Evolutionary conservation across 2,329 filamentous ascomycete species (phyloP).

Genomic region (Venturia effusa): DNA sequence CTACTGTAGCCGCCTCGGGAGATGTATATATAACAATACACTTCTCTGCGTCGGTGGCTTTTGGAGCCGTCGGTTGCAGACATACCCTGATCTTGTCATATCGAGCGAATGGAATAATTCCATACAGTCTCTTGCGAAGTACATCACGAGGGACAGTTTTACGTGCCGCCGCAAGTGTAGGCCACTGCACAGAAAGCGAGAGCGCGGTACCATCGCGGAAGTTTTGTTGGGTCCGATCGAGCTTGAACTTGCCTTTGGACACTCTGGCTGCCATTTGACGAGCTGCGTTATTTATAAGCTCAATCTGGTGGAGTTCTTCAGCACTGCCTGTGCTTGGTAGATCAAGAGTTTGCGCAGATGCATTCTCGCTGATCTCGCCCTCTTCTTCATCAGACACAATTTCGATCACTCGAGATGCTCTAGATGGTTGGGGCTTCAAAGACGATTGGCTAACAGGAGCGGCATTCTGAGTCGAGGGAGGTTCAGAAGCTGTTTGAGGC

Average conservation of each 20-base stretch:
- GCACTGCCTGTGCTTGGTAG: background rate
- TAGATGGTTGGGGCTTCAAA: background rate
- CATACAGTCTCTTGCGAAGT: background rate
- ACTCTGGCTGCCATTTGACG: slow-evolving; percentile 1
- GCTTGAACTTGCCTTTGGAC: background rate
- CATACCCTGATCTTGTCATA: background rate
- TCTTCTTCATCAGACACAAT: background rate
- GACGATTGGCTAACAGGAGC: background rate
- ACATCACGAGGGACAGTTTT: background rate
- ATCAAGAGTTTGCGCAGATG: background rate
- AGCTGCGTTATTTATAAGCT: background rate
- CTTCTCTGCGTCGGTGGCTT: background rate
- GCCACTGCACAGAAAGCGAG: background rate
- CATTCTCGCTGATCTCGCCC: background rate
- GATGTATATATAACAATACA: background rate
- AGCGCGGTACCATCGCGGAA: background rate
- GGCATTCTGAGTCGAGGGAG: background rate
- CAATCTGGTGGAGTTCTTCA: background rate
- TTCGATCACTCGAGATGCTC: background rate
- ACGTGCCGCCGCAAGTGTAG: background rate
- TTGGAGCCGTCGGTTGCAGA: background rate
- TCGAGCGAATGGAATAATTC: background rate
- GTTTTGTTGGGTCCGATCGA: background rate
- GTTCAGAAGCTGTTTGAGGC: background rate
- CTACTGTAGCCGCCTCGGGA: background rate